These are phyloP conservation scores for Geotrichum australiense DNA, from an alignment of 1,139 yeast species.

Conservation along the genomic window DNA sequence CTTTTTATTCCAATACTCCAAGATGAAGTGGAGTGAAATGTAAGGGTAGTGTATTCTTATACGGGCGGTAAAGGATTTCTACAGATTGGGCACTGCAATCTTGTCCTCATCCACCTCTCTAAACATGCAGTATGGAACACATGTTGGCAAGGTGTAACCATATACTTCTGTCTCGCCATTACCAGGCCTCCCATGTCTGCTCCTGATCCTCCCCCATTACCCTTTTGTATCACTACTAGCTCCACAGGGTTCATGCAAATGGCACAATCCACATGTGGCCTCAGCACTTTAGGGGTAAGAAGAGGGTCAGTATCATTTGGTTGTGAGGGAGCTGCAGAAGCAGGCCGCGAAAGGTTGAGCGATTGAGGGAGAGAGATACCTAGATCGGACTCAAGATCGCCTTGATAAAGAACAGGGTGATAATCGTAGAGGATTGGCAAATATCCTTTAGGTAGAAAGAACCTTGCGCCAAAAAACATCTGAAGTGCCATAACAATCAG, in stretches of 20 bases:
- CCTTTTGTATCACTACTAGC: slow-evolving; percentile 41
- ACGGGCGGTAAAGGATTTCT: slow-evolving; percentile 75
- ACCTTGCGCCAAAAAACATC: slow-evolving; percentile 65
- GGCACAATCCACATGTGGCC: slow-evolving; percentile 55
- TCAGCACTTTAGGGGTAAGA: slow-evolving; percentile 11
- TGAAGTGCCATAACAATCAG: slow-evolving; percentile 53
- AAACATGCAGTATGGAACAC: slow-evolving; percentile 82
- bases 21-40: too few relatives aligned
- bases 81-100: slow-evolving; percentile 91
- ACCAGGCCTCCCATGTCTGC: slow-evolving; percentile 33
- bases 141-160: slow-evolving; percentile 92
- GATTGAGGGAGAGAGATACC: slow-evolving; percentile 17
- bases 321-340: slow-evolving; percentile 4
- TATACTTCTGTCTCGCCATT: slow-evolving; percentile 44
- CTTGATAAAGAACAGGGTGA: slow-evolving; percentile 55
- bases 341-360: slow-evolving; percentile 3
- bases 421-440: slow-evolving; percentile 78
- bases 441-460: slow-evolving; percentile 69
- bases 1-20: too few relatives aligned
- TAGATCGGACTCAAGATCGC: slow-evolving; percentile 57
- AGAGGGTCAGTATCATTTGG: slow-evolving; percentile 2
- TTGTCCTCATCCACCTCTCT: slow-evolving; percentile 90
- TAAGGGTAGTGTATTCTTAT: too few relatives aligned
- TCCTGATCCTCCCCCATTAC: background rate
- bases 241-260: slow-evolving; percentile 79